Conservation (phyloP, 1,284 basidiomycete species). For the Neonothopanus nambi region DNA sequence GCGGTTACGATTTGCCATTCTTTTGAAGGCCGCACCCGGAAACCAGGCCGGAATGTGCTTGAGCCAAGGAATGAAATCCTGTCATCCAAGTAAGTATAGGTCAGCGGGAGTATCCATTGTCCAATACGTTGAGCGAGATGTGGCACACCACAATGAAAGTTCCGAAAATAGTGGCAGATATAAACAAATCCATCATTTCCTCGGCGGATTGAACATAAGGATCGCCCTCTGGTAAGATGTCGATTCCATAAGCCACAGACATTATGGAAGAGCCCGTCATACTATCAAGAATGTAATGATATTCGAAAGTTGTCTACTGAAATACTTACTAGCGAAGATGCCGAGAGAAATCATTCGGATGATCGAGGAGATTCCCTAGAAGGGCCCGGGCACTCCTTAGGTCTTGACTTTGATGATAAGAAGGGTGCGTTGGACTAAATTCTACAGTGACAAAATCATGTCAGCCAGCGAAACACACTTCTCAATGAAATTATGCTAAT, state of each 20-base stretch:
- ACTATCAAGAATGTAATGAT: background rate
- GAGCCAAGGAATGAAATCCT: constrained; percentile 9
- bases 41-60: no score
- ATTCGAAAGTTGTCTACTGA: background rate
- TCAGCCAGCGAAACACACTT: no score
- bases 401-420: background rate
- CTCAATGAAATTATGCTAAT: no score
- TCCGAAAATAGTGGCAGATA: no score
- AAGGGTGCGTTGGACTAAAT: constrained; percentile 4
- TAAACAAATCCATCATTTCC: background rate
- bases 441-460: no score
- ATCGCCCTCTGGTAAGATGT: background rate
- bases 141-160: no score
- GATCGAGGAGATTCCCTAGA: constrained; percentile 30
- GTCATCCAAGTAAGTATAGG: no score
- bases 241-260: constrained; percentile 4
- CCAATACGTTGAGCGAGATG: no score
- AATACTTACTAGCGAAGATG: background rate
- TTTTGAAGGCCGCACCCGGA: constrained; percentile 9
- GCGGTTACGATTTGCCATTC: constrained; percentile 3
- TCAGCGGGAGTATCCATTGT: no score
- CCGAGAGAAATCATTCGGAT: constrained; percentile 22
- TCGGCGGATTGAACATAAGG: constrained; percentile 4
- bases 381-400: constrained; percentile 23
- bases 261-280: constrained; percentile 1